Evolutionary conservation across 768 basidiomycete genomes (phyloP), one percentile per base, ranked within the genome.

Genomic region (Daedalea quercina): DNA sequence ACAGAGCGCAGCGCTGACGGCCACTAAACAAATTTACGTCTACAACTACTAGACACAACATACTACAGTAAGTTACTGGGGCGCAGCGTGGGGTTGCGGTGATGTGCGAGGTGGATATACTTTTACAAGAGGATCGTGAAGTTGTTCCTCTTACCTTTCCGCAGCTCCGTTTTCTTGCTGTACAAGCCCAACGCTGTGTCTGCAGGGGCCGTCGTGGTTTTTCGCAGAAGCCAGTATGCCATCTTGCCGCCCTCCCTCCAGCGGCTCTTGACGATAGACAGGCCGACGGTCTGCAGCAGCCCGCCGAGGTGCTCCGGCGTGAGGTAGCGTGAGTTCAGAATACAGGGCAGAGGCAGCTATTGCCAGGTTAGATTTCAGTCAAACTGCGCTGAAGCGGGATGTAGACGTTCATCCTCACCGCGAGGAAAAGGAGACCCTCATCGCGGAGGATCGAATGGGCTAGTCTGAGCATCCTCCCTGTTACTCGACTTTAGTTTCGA

Each of bases 241-340:
- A 95, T 93, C 68, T 90, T 95, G 3, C 91, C 86, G 13, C 80
- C 80, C 22, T 68, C 63, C 60, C 76, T 82, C 82, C 84, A 88
- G 56, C 77, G 75, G 43, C 74, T 75, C 51, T 77, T 74, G 20
- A 86, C 63, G 61, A 82, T 70, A 0, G 57, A 62, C 62, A 93
- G 94, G 0, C 90, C 90, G 6, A 91, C 63, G 6, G 69, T 60
- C 0, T 62, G 52, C 84, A 91, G 84, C 41, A 91, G 68, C 2
- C 64, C 64, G 22, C 67, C 67, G 7, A 94, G 73, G 43, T 77
- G 77, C 19, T 79, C 76, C 17, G 78, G 72, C 9, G 84, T 79
- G 57, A 90, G 68, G 65, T 94, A 94, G 13, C 94, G 81, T 3
- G 93, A 94, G 66, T 96, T 96, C 25, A 74, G 66, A 13, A 94